phyloP scores from a whole-genome alignment of 176 grass and related monocot genomes.

The Typha latifolia region DNA sequence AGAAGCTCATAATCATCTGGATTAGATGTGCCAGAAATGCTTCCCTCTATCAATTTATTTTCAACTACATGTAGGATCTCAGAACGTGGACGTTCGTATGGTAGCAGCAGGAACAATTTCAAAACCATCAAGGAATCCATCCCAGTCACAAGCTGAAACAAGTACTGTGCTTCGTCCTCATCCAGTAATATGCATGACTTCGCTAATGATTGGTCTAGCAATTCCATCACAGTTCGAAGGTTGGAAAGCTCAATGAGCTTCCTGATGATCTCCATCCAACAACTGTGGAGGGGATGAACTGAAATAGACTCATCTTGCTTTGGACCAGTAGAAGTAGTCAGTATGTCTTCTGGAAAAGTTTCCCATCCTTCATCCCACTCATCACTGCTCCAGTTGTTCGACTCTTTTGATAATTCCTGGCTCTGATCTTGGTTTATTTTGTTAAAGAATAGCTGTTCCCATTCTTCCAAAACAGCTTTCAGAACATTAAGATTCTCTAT shows the following conservation, averaged over 20 bases:
- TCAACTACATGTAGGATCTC: constrained; percentile 61
- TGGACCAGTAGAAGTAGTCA: constrained; percentile 24
- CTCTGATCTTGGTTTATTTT: constrained; percentile 32
- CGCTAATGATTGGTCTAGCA: constrained; percentile 49
- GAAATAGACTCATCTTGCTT: constrained; percentile 35
- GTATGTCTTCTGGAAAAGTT: constrained; percentile 63
- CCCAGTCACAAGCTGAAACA: constrained; percentile 41
- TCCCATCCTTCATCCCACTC: constrained; percentile 94
- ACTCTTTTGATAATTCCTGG: constrained; percentile 69
- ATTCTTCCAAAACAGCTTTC: constrained; percentile 76
- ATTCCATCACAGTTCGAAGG: constrained; percentile 36
- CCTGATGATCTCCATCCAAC: constrained; percentile 80
- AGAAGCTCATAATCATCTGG: constrained; percentile 47
- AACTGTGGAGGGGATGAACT: constrained; percentile 65
- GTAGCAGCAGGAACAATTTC: constrained; percentile 56
- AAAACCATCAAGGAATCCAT: constrained; percentile 52
- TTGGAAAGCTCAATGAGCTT: constrained; percentile 48
- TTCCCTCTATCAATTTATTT: constrained; percentile 49
- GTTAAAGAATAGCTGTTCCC: constrained; percentile 71
- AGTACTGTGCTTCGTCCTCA: constrained; percentile 40
- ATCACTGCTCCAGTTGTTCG: constrained; percentile 68
- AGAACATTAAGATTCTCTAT: constrained; percentile 43
- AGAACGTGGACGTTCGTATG: constrained; percentile 44
- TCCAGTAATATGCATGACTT: constrained; percentile 47
- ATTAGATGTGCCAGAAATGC: constrained; percentile 38